Evolutionary conservation across 805 yeast genomes (phyloP), one percentile per base, ranked within the genome.

Genomic region (Yarrowia yakushimensis): DNA sequence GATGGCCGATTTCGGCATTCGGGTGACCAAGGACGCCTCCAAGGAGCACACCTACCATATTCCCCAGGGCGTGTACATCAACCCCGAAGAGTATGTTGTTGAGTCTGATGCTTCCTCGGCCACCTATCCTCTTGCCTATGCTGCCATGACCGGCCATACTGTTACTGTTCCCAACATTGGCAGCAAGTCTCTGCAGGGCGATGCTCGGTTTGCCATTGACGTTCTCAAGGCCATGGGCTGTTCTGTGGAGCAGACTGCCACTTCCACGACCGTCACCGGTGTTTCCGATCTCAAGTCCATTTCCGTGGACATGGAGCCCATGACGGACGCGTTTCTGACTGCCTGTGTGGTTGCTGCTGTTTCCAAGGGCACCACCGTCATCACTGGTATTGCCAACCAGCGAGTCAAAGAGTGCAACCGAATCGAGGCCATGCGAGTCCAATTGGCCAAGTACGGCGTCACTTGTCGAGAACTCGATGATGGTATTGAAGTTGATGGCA

Each of bases 51-150:
- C 97, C 52, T 94, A 94, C 74, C 88, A 86, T 71, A 90, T 94
- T 74, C 98, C 98, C 59, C 82, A 82, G 68, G 97, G 92, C 4
- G 78, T 78, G 18, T 94, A 94, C 74, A 74, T 73, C 34, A 90
- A 93, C 66, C 99, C 99, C 28, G 67, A 79, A 1, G 92, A 86
- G 68, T 94, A 94, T 70, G 90, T 88, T 30, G 85, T 94, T 67
- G 99, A 94, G 76, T 88, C 97, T 15, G 99, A 94, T 75, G 99
- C 99, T 20, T 90, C 97, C 15, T 89, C 97, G 9, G 98, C 99
- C 1, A 94, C 99, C 11, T 94, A 94, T 69, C 99, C 99, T 42
- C 81, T 94, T 67, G 99, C 99, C 0, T 90, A 88, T 77, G 98
- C 99, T 63, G 99, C 99, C 11, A 78, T 94, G 78, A 90, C 97